Evolutionary conservation across 2,329 filamentous ascomycete genomes (phyloP).

Genomic region (Dothistroma septosporum): DNA sequence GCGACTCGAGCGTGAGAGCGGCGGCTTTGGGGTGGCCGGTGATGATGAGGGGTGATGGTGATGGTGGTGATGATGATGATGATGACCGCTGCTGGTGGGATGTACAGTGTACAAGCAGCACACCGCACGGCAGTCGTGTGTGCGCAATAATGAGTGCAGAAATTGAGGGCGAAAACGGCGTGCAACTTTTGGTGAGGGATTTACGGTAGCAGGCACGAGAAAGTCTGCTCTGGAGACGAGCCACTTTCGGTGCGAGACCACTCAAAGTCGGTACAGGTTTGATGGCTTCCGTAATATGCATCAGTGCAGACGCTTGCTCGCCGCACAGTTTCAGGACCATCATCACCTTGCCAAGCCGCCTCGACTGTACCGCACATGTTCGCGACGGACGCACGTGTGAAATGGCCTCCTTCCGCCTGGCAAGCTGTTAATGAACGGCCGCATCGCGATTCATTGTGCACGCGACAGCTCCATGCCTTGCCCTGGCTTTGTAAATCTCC

Average conservation of each 20-base stretch:
- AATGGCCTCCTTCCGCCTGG: background rate
- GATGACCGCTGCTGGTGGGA: background rate
- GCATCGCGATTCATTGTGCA: background rate
- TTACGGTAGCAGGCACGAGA: background rate
- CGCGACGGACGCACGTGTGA: background rate
- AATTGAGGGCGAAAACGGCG: background rate
- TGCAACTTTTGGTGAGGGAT: background rate
- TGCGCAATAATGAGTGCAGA: background rate
- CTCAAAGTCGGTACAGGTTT: background rate
- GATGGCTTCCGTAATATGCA: background rate
- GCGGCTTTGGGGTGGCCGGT: background rate
- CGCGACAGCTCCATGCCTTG: background rate
- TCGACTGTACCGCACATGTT: background rate
- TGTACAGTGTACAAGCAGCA: conserved; percentile 2
- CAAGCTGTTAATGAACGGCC: background rate
- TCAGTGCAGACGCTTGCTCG: too few species aligned
- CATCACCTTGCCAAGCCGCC: background rate
- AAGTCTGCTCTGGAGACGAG: background rate
- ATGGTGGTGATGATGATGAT: background rate
- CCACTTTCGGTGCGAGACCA: background rate
- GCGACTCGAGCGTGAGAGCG: background rate
- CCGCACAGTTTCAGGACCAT: background rate
- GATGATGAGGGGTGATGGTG: background rate
- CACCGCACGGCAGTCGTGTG: background rate
- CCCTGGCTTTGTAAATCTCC: background rate